Percentiles rank a stretch among this genome's conserved stretches.
phyloP scores from a whole-genome alignment of 2,329 filamentous ascomycete genomes.

The Curvularia sp. region DNA sequence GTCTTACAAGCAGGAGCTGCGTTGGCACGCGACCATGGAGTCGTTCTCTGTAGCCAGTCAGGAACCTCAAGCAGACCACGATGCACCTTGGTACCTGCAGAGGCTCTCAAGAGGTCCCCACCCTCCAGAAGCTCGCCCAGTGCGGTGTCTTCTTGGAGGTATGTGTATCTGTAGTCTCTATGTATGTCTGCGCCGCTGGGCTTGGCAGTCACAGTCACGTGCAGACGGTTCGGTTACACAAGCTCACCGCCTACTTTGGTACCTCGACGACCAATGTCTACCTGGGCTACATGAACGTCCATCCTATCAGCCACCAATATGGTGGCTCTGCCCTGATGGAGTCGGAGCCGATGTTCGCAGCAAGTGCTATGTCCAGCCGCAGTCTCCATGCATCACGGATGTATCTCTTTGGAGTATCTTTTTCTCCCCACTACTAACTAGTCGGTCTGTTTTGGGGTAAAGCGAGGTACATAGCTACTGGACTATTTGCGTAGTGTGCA shows the following conservation, averaged over 20 bases:
- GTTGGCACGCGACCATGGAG: conserved; percentile 42
- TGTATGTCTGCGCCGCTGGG: not conserved
- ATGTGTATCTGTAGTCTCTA: no score
- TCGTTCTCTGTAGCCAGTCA: conserved; percentile 34
- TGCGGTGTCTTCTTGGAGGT: not conserved
- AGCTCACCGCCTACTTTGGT: conserved; percentile 35
- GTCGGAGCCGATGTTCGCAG: conserved; percentile 26
- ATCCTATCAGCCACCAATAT: conserved; percentile 35
- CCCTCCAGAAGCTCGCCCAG: conserved; percentile 38
- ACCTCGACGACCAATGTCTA: conserved; percentile 24
- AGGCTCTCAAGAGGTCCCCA: conserved; percentile 36
- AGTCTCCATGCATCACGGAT: conserved; percentile 16
- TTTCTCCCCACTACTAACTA: not conserved
- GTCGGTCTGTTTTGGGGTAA: not conserved
- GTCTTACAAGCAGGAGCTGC: conserved; percentile 35
- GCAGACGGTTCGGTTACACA: conserved; percentile 24
- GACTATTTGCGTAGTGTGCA: conserved; percentile 28
- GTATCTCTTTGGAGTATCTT: not conserved
- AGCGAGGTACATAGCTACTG: not conserved
- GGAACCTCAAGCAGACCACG: conserved; percentile 36
- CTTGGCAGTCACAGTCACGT: not conserved
- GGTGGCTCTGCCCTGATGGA: conserved; percentile 14
- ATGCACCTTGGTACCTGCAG: conserved; percentile 49
- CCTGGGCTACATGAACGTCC: conserved; percentile 25
- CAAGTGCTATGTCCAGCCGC: conserved; percentile 5